Percentiles rank a stretch among this genome's conserved stretches.
Evolutionary conservation across 768 basidiomycete species (phyloP).

Genomic region (Psilocybe cyanescens): DNA sequence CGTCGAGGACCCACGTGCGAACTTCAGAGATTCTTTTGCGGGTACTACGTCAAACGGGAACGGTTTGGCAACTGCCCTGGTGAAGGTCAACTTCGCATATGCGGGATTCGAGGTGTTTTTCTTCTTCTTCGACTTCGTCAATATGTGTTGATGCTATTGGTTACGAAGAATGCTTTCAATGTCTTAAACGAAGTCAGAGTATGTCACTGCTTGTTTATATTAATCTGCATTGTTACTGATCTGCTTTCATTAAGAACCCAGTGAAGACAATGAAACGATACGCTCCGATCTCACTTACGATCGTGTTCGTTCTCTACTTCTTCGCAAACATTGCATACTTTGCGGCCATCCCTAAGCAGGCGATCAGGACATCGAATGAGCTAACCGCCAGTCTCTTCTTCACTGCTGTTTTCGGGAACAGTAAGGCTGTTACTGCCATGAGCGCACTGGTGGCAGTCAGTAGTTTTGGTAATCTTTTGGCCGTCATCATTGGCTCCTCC

Average conservation of each 20-base stretch:
- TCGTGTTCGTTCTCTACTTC: slow-evolving; percentile 51
- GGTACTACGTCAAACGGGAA: slow-evolving; percentile 56
- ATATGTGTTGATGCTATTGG: background rate
- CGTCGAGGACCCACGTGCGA: slow-evolving; percentile 57
- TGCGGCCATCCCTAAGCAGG: slow-evolving; percentile 44
- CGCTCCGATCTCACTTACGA: slow-evolving; percentile 46
- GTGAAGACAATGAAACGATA: slow-evolving; percentile 49
- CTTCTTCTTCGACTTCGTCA: background rate
- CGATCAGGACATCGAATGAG: slow-evolving; percentile 45
- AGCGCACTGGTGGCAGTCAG: slow-evolving; percentile 42
- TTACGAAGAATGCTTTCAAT: slow-evolving; percentile 44
- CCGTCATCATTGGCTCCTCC: slow-evolving; percentile 42
- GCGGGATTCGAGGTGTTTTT: slow-evolving; percentile 36
- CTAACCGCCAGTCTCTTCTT: slow-evolving; percentile 56
- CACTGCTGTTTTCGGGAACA: slow-evolving; percentile 48
- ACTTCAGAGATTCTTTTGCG: slow-evolving; percentile 61
- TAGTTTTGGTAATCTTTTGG: slow-evolving; percentile 43
- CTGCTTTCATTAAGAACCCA: slow-evolving; percentile 32
- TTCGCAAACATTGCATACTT: slow-evolving; percentile 49
- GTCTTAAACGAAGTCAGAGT: slow-evolving; percentile 47
- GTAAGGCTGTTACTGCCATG: slow-evolving; percentile 35
- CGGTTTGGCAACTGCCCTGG: slow-evolving; percentile 40
- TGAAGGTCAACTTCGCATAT: slow-evolving; percentile 43
- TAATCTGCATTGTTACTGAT: background rate
- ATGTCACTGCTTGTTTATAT: background rate